Base-by-base conservation (phyloP, 208 protist species). In the Acanthamoeba healyi region DNA sequence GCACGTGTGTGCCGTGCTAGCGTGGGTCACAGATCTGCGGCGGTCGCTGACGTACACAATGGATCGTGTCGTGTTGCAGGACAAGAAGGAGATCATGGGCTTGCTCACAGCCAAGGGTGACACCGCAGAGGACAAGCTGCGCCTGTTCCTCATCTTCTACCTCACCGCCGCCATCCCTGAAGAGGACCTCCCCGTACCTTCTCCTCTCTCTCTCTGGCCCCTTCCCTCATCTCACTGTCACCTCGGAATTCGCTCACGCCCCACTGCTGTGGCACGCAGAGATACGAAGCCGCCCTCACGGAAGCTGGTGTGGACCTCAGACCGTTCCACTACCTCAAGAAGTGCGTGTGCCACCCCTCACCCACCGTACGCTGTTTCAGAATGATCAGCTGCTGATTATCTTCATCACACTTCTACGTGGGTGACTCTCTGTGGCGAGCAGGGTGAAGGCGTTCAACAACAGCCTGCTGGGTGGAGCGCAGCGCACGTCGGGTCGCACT, bases 61-160 rank as follows among this genome's bases (percentile, higher is more conserved):
- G 7, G 15, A 67, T 10, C 9, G 10, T 32, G 32, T 72, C 26
- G 7, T 40, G n/a, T 84, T 9, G 67, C 38, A 95, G 6, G 95
- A 96, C 54, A 95, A 95, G 84, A 96, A 96, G n/a, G 95, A 97
- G 46, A 77, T 97, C 36, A 26, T 40, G 38, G 70, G 94, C 36
- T 40, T 96, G 26, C 61, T 97, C 51, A 61, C 82, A 2, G 74
- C 86, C 51, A 67, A 88, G 67, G 91, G 87, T 40, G 96, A 96
- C 38, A 96, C 94, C 6, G 26, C 95, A 2, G 89, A 97, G 7
- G 97, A 98, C 63, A 97, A 97, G 84, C 34, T 98, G 29, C 65
- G 97, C 79, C 92, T 98, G 24, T 95, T 97, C 2, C 84, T 97
- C 24, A 97, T 97, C 51, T 98, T 96, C 63, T 97, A 95, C 67